These are phyloP conservation scores for Turnera subulata DNA, from an alignment of 345 rosid genomes.

Conservation along the genomic window DNA sequence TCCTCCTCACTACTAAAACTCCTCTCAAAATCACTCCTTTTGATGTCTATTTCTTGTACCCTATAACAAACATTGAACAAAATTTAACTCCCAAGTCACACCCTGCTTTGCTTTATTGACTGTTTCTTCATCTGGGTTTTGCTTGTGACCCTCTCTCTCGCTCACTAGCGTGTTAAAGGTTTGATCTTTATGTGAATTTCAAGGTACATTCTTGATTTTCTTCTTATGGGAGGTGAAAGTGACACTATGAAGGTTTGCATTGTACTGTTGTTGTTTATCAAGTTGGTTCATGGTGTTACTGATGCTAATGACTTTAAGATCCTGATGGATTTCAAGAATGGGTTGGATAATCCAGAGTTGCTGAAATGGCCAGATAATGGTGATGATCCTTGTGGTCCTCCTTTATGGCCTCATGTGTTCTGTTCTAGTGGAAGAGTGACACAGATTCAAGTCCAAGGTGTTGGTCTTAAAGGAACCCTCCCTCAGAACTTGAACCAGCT, in stretches of 20 bases:
- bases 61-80: not conserved
- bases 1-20: too few species aligned
- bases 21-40: not conserved
- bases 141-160: not conserved
- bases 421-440: constrained; percentile 40
- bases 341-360: constrained; percentile 49
- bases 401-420: constrained; percentile 46
- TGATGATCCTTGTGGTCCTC: constrained; percentile 51
- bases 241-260: constrained; percentile 1
- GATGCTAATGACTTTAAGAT: constrained; percentile 43
- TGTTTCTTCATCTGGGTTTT: constrained; percentile 1
- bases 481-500: constrained; percentile 45
- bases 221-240: not conserved
- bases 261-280: constrained; percentile 10
- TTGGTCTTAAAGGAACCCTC: constrained; percentile 40
- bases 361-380: constrained; percentile 43
- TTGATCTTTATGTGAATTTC: constrained; percentile 7
- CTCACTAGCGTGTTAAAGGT: not conserved
- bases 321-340: constrained; percentile 42
- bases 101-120: too few species aligned
- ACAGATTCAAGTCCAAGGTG: constrained; percentile 45
- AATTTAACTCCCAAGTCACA: too few species aligned
- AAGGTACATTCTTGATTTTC: constrained; percentile 14
- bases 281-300: constrained; percentile 24
- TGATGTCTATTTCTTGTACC: not conserved